Conservation (phyloP, 306 rosid genomes). For the Oemleria cerasiformis region DNA sequence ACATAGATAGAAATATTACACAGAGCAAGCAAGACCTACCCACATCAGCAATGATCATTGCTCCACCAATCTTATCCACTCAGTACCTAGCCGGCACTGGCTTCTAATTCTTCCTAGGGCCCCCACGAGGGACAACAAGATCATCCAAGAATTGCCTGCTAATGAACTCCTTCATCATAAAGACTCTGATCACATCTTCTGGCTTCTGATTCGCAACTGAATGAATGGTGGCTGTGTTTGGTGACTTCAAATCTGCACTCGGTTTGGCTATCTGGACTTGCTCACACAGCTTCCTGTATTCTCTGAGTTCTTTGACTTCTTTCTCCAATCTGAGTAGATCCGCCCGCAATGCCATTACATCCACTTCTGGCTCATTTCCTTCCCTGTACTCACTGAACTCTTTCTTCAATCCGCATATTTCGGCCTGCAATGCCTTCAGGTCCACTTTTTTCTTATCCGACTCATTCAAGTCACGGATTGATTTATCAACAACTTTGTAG, state of each 20-base stretch:
- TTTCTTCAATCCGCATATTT: background rate
- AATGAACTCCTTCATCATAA: constrained; percentile 12
- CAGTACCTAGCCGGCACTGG: background rate
- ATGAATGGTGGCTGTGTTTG: background rate
- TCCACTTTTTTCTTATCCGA: background rate
- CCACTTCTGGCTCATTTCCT: background rate
- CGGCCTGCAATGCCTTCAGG: constrained; percentile 7
- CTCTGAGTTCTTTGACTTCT: background rate
- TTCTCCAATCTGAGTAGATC: background rate
- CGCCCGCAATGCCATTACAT: constrained; percentile 9
- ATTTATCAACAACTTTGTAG: too few species aligned
- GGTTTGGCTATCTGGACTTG: background rate
- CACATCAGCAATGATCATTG: background rate
- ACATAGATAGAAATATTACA: background rate
- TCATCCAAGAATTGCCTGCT: background rate
- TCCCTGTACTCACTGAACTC: background rate
- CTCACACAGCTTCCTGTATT: background rate
- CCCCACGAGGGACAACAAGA: background rate
- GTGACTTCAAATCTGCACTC: constrained; percentile 1
- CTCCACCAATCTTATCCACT: background rate
- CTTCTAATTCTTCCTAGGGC: constrained; percentile 2
- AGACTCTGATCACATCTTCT: constrained; percentile 18
- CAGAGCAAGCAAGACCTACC: too few species aligned
- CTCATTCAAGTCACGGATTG: too few species aligned
- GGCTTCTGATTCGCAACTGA: background rate